Percentiles rank a stretch among this genome's conserved stretches.
These are phyloP conservation scores for Beauveria rudraprayagi DNA, from an alignment of 2,329 filamentous ascomycete species.

Conservation along the genomic window DNA sequence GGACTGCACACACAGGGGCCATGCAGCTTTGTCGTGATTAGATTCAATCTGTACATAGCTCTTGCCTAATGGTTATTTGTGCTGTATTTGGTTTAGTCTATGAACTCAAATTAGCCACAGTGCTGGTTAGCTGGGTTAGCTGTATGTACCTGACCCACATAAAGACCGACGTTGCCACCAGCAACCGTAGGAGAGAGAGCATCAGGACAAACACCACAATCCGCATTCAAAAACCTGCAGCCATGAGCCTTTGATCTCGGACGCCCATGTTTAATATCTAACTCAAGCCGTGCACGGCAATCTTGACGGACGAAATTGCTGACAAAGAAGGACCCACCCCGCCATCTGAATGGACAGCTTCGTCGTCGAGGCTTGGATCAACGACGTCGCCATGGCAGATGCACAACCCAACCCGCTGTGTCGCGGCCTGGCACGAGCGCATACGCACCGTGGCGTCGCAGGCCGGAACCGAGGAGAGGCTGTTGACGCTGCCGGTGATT, in stretches of 20 bases:
- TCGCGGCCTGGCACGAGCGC: neutral
- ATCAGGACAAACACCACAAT: neutral
- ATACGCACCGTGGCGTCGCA: neutral
- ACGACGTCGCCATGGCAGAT: neutral
- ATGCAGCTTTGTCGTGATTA: slow-evolving; percentile 18
- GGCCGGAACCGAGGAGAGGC: neutral
- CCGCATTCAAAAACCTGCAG: neutral
- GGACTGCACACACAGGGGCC: no score
- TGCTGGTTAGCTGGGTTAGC: neutral
- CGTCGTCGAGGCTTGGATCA: neutral
- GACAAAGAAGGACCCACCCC: neutral
- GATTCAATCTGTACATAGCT: neutral
- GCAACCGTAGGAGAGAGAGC: neutral
- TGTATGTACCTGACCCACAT: neutral
- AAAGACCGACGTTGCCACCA: neutral
- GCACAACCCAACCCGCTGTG: neutral
- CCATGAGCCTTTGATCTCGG: neutral
- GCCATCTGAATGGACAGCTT: neutral
- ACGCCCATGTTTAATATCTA: neutral
- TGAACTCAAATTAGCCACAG: neutral
- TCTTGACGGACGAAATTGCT: neutral
- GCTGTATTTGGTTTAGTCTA: neutral
- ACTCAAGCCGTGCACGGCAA: neutral
- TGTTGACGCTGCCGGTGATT: neutral
- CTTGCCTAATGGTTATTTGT: neutral